Conservation (phyloP, 805 yeast genomes). For the Jamesozyma jinghongensis region DNA sequence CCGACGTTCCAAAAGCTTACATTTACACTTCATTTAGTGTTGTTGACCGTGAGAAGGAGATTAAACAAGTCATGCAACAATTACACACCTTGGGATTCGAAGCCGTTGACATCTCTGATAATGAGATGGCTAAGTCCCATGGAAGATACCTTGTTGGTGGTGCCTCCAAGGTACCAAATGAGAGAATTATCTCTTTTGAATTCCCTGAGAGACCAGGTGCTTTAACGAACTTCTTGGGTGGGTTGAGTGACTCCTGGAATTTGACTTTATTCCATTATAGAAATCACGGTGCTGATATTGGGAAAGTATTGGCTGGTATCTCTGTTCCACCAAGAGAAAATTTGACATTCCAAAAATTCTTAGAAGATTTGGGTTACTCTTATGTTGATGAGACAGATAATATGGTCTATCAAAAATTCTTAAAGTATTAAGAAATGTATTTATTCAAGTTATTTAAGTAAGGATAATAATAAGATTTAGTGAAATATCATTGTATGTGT, state of each 20-base stretch:
- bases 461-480: neutral
- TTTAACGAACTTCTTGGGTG: conserved; percentile 63
- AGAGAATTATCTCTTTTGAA: conserved; percentile 73
- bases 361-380: conserved; percentile 65
- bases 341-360: conserved; percentile 55
- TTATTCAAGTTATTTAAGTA: neutral
- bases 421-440: conserved; percentile 32
- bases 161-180: conserved; percentile 60
- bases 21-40: conserved; percentile 87
- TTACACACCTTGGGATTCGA: conserved; percentile 57
- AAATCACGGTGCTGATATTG: conserved; percentile 93
- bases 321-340: conserved; percentile 68
- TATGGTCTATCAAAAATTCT: conserved; percentile 72
- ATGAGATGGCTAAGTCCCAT: conserved; percentile 92
- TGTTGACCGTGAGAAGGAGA: conserved; percentile 63
- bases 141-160: conserved; percentile 97
- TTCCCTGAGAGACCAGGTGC: conserved; percentile 99
- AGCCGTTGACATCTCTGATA: conserved; percentile 79
- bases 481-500: neutral
- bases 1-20: conserved; percentile 49
- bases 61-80: conserved; percentile 49
- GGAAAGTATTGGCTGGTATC: conserved; percentile 84
- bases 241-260: conserved; percentile 76
- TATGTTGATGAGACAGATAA: conserved; percentile 78
- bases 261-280: conserved; percentile 92